phyloP scores from a whole-genome alignment of 2,329 filamentous ascomycete genomes.

The Thelonectria discophora region DNA sequence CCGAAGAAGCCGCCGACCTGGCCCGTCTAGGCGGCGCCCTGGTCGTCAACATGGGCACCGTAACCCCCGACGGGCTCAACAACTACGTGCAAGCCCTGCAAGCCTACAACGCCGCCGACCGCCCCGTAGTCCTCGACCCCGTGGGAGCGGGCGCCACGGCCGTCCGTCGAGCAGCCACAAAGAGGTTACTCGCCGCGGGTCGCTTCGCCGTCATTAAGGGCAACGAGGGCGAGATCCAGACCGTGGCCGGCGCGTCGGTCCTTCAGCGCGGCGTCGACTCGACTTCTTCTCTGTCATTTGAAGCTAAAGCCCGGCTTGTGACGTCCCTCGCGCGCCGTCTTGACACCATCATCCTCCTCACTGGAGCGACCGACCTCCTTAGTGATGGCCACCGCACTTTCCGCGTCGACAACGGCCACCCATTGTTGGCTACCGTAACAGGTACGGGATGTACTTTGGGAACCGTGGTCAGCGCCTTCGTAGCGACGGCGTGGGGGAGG shows the following conservation, averaged over 20 bases:
- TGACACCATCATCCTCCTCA: conserved; percentile 82
- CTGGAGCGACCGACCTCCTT: conserved; percentile 79
- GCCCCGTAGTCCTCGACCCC: conserved; percentile 86
- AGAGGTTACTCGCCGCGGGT: conserved; percentile 74
- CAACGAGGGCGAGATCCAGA: conserved; percentile 87
- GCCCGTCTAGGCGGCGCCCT: conserved; percentile 78
- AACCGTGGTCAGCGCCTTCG: conserved; percentile 78
- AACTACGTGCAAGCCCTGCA: conserved; percentile 78
- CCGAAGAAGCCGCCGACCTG: conserved; percentile 83
- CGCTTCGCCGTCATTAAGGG: conserved; percentile 93
- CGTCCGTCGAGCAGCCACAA: conserved; percentile 75
- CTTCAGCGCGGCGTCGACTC: conserved; percentile 87
- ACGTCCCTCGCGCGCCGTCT: conserved; percentile 72
- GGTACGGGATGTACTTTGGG: conserved; percentile 88
- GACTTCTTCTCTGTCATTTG: conserved; percentile 63
- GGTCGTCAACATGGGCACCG: conserved; percentile 94
- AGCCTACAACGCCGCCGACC: conserved; percentile 81
- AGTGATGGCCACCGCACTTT: conserved; percentile 77
- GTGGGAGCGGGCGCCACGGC: conserved; percentile 86
- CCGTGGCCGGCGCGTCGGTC: conserved; percentile 67
- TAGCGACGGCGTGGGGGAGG: conserved; percentile 65
- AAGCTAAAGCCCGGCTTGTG: conserved; percentile 68
- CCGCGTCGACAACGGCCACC: conserved; percentile 79
- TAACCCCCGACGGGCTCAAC: conserved; percentile 75
- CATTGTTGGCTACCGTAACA: conserved; percentile 74